Evolutionary conservation across 345 rosid species (phyloP), one percentile per base, ranked within the genome.

Genomic region (Reutealis trisperma): DNA sequence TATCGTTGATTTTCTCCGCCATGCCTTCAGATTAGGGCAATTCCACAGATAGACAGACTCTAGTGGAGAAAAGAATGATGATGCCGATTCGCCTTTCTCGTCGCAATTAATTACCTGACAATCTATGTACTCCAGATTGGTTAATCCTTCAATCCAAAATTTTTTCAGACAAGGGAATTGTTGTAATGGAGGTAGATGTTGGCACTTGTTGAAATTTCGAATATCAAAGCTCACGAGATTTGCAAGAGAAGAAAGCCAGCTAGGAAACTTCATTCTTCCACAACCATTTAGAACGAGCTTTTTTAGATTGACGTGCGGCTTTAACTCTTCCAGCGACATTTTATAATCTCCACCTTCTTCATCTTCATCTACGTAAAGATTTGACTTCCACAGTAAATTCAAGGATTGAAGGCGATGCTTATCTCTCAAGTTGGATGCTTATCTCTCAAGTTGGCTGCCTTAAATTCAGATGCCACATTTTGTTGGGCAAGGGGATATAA

Each of bases 11-110:
- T 8, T 2, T 12, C 52, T 49, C 14, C 52, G 52, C 76, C 75
- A 63, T 71, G 72, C 76, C 70, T 63, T 63, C 27, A 71, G 55
- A 14, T 27, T 42, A 2, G 13, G 42, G 19, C 72, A 72, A 6
- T 7, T 0, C 0, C 0, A 0, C 1, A 71, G 55, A 1, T 0
- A 0, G 25, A 77, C 41, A 2, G 15, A 10, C 44, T 52, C 22
- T 6, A 77, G 30, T 6, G 80, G 80, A 22, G 71, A 61, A 65
- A 70, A 27, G 30, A 27, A 27, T 27, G 30, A 68, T 4, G 1
- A 14, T 21, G 58, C 1, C 11, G 5, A 49, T 37, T 9, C 63
- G 15, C 4, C 47, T 10, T 21, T 47, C 16, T 25, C n/a, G 14
- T 27, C 30, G 30, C 30, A 27, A 27, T 27, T 27, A 27, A 0